Evolutionary conservation across 2,329 filamentous ascomycete genomes (phyloP), one percentile per base, ranked within the genome.

Genomic region (Amauroascus verrucosus): DNA sequence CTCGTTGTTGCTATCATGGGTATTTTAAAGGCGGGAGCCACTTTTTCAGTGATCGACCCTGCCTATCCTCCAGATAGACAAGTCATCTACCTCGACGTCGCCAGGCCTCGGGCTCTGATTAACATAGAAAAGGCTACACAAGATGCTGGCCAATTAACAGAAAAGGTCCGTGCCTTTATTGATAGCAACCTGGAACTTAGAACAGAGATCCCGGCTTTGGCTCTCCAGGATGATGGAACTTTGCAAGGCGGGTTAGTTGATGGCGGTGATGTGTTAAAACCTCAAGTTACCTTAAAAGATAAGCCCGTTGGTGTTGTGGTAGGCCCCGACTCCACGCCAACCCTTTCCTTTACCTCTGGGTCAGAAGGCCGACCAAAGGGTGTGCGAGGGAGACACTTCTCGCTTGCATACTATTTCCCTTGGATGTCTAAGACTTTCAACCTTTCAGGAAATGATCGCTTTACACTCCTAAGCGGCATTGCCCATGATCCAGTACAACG

Each of bases 351-450:
- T 65, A 89, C 86, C 1, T 81, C 77, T 6, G 88, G 89, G 11
- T 72, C 70, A 0, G 87, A 94, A 71, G 88, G 86, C 44, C 76
- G 80, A 59, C 89, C 88, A 32, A 95, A 95, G 74, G 88, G 88
- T 60, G 91, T 97, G 11, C 78, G 83, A 53, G 90, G 91, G 0
- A 80, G 91, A 13, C 91, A 97, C 70, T 97, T 85, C 72, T 86
- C 82, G 48, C 74, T 97, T 56, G 80, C 88, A 1, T 83, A 85
- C 62, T 97, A 95, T 72, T 94, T 91, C 65, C 82, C 84, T 18
- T 97, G 89, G 90, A 97, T 97, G 91, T 82, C 88, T 0, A 73
- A 93, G 70, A 81, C 75, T 1, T 97, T 97, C 67, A 75, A 81
- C 47, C 76, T 94, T 46, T 83, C 81, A 0, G 76, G 82, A 7